phyloP scores from a whole-genome alignment of 176 grass and related monocot species.

The Oryza longistaminata region DNA sequence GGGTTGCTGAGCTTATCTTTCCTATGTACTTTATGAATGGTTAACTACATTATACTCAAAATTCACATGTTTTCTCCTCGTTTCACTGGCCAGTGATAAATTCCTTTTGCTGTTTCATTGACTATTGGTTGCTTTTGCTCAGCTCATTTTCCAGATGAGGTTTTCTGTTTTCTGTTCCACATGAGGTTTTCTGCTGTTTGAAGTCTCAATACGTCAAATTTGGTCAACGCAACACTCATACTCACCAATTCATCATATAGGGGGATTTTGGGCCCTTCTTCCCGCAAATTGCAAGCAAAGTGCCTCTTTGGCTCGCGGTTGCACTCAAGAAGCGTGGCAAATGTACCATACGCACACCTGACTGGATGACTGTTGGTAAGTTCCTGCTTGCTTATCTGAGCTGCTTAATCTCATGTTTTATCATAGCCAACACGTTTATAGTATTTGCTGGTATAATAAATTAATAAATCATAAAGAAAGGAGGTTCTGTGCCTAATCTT shows the following conservation, averaged over 20 bases:
- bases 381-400: not conserved
- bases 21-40: not conserved
- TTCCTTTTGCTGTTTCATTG: not conserved
- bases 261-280: slow-evolving; percentile 84
- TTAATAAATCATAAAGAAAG: not conserved
- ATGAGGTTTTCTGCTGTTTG: not conserved
- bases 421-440: not conserved
- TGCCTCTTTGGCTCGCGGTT: slow-evolving; percentile 74
- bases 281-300: slow-evolving; percentile 73
- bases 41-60: not conserved
- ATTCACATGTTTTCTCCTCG: not conserved
- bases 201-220: not conserved
- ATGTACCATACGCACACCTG: slow-evolving; percentile 59
- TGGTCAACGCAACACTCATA: not conserved
- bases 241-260: slow-evolving; percentile 19
- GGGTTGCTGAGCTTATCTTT: not conserved
- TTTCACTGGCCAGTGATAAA: not conserved
- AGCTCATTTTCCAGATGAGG: not conserved
- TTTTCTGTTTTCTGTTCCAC: not conserved
- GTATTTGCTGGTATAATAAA: not conserved
- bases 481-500: not conserved
- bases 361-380: slow-evolving; percentile 90
- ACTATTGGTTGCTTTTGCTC: not conserved
- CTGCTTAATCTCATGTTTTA: not conserved
- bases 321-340: slow-evolving; percentile 78